These are phyloP conservation scores for Leonotis leonurus DNA, from an alignment of 257 asterid genomes.

Conservation along the genomic window DNA sequence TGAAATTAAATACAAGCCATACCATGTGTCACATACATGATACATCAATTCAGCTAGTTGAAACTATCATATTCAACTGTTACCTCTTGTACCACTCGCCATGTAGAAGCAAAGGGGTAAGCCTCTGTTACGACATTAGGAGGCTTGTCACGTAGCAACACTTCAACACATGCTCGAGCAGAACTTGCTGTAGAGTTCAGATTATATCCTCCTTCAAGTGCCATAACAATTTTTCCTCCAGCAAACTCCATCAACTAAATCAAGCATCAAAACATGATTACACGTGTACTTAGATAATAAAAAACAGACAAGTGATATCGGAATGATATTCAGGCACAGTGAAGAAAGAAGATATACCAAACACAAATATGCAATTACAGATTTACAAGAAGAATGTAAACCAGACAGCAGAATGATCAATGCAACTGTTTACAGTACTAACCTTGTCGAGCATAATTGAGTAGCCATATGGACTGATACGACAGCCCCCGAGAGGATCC, in stretches of 20 bases:
- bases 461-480: constrained; percentile 81
- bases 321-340: not conserved
- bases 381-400: not conserved
- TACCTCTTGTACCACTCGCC: constrained; percentile 78
- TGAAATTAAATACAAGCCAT: not conserved
- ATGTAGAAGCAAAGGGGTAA: constrained; percentile 80
- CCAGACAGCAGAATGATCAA: constrained; percentile 1
- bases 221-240: constrained; percentile 86
- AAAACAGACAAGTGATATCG: not conserved
- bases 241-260: constrained; percentile 78
- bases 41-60: not conserved
- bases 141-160: constrained; percentile 55
- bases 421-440: constrained; percentile 13
- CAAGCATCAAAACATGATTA: constrained; percentile 18
- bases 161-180: constrained; percentile 69
- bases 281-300: not conserved
- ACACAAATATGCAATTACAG: not conserved
- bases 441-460: constrained; percentile 85
- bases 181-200: constrained; percentile 76
- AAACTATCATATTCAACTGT: constrained; percentile 5
- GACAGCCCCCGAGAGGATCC: constrained; percentile 93
- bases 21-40: not conserved
- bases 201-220: constrained; percentile 95
- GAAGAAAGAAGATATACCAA: constrained; percentile 1
- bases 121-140: constrained; percentile 38